phyloP scores from a whole-genome alignment of 352 stramenopile species.

The Phytophthora meadii region DNA sequence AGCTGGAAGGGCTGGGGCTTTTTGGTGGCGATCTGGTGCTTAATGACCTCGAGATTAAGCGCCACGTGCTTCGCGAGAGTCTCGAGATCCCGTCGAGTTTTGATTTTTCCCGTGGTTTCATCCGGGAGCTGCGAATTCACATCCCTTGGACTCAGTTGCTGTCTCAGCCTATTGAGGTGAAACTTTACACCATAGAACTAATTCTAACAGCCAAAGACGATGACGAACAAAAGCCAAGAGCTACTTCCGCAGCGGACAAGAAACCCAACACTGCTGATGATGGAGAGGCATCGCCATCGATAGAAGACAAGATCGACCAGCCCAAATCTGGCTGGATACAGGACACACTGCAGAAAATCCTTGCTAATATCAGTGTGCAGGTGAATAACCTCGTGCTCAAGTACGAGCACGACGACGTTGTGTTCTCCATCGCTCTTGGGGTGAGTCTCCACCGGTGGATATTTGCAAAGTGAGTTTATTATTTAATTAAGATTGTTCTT shows the following conservation, averaged over 20 bases:
- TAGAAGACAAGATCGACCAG: slow-evolving; percentile 60
- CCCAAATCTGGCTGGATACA: slow-evolving; percentile 86
- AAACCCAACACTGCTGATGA: background rate
- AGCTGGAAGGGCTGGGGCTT: slow-evolving; percentile 84
- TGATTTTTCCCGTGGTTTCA: slow-evolving; percentile 88
- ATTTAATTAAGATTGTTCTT: background rate
- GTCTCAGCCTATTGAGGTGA: slow-evolving; percentile 88
- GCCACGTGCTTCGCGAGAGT: slow-evolving; percentile 86
- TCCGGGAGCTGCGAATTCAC: slow-evolving; percentile 87
- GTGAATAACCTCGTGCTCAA: slow-evolving; percentile 91
- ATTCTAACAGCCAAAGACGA: slow-evolving; percentile 75
- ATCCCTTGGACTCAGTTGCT: slow-evolving; percentile 91
- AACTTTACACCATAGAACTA: slow-evolving; percentile 90
- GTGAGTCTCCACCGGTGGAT: slow-evolving; percentile 31
- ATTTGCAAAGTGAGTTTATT: background rate
- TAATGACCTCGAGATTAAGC: slow-evolving; percentile 91
- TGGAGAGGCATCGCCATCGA: slow-evolving; percentile 1
- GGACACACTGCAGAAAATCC: slow-evolving; percentile 80
- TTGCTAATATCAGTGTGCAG: slow-evolving; percentile 86
- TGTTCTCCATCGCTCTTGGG: slow-evolving; percentile 83
- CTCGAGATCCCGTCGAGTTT: slow-evolving; percentile 89
- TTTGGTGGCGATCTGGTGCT: slow-evolving; percentile 89
- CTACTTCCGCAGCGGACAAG: background rate
- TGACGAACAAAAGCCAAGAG: slow-evolving; percentile 20
- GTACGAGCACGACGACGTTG: slow-evolving; percentile 88